Evolutionary conservation across 2,329 filamentous ascomycete species (phyloP), one percentile per base, ranked within the genome.

Genomic region (Ploettnerulaceae sp.): DNA sequence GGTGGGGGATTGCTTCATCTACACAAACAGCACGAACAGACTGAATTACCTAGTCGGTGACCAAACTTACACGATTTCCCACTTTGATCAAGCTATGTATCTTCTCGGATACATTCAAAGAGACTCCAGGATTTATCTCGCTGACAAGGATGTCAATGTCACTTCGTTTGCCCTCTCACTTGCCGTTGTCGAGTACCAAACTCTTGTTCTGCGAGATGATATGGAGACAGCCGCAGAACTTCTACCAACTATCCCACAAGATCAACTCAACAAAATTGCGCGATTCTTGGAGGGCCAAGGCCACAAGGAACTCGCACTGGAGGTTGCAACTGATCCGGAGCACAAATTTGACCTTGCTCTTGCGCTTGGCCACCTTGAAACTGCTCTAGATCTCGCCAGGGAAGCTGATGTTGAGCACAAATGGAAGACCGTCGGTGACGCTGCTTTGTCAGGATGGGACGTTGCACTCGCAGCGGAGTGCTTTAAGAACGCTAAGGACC

Each of bases 1-100:
- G 93, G 87, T 98, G 47, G 93, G 93, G 53, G 93, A 98, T 71
- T 95, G 91, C 72, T 95, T 98, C 75, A 90, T 97, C 66, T 98
- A 97, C 76, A 96, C 93, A 45, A 97, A 95, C 75, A 86, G 79
- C 66, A 95, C 90, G 7, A 96, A 97, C 74, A 86, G 93, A 52
- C 75, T 98, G 50, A 97, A 97, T 74, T 97, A 97, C 71, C 81
- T 98, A 17, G 91, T 98, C 11, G 93, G 93, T 56, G 93, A 97
- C 69, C 90, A 97, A 71, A 95, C 89, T 11, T 96, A 97, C 74
- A 96, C 91, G 3, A 86, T 98, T 56, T 93, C 90, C 9, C 91
- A 97, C 70, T 97, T 96, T 62, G 93, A 98, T 68, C 84, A 90
- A 65, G 81, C 89, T 20, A 89, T 94, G 82, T 98, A 97, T 68